Evolutionary conservation across 2,329 filamentous ascomycete species (phyloP), one percentile per base, ranked within the genome.

Genomic region (Alternaria gaisen): DNA sequence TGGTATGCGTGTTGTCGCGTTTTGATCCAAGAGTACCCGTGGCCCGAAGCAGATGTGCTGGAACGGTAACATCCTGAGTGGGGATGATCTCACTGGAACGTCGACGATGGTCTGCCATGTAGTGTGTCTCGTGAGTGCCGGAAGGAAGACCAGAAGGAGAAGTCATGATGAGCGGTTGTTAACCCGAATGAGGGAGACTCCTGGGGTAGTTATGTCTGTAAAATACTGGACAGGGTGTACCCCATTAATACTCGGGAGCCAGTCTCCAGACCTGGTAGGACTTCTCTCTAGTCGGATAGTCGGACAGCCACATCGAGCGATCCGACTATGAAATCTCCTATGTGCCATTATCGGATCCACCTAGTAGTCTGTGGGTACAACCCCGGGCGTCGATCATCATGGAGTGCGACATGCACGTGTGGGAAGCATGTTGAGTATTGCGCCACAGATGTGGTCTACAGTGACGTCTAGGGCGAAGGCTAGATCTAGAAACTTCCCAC

Each of bases 1-100:
- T 47, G 22, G 54, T 44, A 14, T 59, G 55, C 34, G 43, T 51
- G 18, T 53, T 57, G 30, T 70, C 67, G 28, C 69, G 64, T 40
- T 63, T 56, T 2, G 69, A 69, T 30, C 61, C 63, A 44, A 64
- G 56, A 28, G 64, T 64, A 6, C 56, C 61, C 38, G 63, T 63
- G 16, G 64, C 56, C 53, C 65, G 69, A 24, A 71, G 56, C 20
- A 71, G 69, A 48, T 71, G 67, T 16, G 63, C 66, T 38, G 69
- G 67, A 50, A 71, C 67, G 26, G 65, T 57, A 46, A 70, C 68
- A 62, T 70, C 63, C 47, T 68, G 60, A 22, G 24, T 10, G 12
- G 54, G 40, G 34, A 46, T 57, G 43, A 47, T 47, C 14, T 48
- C 56, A 51, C 53, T 64, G 42, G 58, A 58, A 22, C 48, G 47